Evolutionary conservation across 495 filamentous ascomycete genomes (phyloP), one percentile per base, ranked within the genome.

Genomic region (Chaetomidium leptoderma): DNA sequence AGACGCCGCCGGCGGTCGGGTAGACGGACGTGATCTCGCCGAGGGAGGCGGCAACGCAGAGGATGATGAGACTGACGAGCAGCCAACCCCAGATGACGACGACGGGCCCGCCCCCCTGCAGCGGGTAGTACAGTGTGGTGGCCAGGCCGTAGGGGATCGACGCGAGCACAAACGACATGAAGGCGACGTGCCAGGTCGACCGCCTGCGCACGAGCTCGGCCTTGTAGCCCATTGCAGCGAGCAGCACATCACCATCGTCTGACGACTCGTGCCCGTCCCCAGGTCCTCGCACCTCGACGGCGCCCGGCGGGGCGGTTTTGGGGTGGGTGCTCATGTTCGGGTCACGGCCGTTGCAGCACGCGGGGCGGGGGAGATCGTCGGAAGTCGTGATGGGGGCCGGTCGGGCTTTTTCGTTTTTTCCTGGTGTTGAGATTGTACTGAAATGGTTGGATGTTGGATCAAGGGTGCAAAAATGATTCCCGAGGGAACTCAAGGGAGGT

Each of bases 41-140:
- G 11, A 82, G 70, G 9, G 78, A 81, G 9, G 72, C 65, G 6
- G 79, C 79, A 17, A 81, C 78, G 58, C 72, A 77, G 45, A 81
- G 64, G 45, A 78, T 77, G 58, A 81, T 81, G 32, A 75, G 61
- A 44, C 57, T 61, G 33, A 82, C 76, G 27, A 71, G 62, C 21
- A 81, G 63, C 79, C 79, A 82, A 44, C 79, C 78, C 84, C 84
- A 88, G 66, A 88, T 80, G 53, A 87, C 82, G 49, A 81, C 81
- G 6, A 83, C 84, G 8, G 83, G 80, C 29, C 84, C 82, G 50
- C 86, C 85, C 63, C 82, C 81, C 45, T 80, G 76, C 44, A 89
- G 76, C 16, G 83, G 83, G 63, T 87, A 86, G 72, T 82, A 86
- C 39, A 89, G 69, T 51, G 86, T 89, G 30, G 86, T 88, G 61